Evolutionary conservation across 371 early-diverging fungal genomes (phyloP).

Genomic region (Rhizopus sp.): DNA sequence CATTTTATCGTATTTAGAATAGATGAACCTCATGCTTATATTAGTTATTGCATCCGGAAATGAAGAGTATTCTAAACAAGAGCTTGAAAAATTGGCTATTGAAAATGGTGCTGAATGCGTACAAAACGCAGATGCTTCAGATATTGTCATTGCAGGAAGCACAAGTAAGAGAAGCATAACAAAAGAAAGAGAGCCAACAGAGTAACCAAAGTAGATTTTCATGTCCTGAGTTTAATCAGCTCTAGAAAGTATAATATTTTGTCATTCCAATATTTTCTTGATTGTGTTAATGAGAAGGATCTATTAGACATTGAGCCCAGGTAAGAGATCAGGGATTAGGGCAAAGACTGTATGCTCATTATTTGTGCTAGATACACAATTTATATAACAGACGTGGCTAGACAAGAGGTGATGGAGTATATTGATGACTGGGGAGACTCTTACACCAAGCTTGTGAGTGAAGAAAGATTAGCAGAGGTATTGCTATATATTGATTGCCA

Average conservation of each 20-base stretch:
- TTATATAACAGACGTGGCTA: conserved; percentile 52
- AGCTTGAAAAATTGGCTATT: conserved; percentile 58
- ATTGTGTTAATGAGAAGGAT: conserved; percentile 54
- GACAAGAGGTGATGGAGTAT: conserved; percentile 38
- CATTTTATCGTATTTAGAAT: background rate
- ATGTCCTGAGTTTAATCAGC: conserved; percentile 51
- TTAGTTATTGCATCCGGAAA: conserved; percentile 30
- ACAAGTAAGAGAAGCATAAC: conserved; percentile 27
- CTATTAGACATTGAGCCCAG: conserved; percentile 60
- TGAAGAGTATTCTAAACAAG: conserved; percentile 42
- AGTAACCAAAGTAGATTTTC: conserved; percentile 33
- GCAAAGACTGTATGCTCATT: background rate
- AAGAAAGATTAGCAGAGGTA: conserved; percentile 27
- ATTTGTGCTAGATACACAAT: conserved; percentile 55
- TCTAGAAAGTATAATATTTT: conserved; percentile 54
- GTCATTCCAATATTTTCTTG: conserved; percentile 58
- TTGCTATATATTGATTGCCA: conserved; percentile 6
- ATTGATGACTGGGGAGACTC: conserved; percentile 74
- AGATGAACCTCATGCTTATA: background rate
- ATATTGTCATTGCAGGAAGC: conserved; percentile 51
- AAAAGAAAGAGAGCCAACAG: background rate
- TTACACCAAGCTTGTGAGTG: conserved; percentile 59
- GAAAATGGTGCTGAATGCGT: conserved; percentile 65
- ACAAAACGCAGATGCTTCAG: conserved; percentile 39
- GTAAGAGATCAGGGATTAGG: conserved; percentile 24